A percentile compares a stretch with the other conserved stretches of the same genome.
Conservation (phyloP, 352 stramenopile genomes). For the Phytophthora tentaculata region DNA sequence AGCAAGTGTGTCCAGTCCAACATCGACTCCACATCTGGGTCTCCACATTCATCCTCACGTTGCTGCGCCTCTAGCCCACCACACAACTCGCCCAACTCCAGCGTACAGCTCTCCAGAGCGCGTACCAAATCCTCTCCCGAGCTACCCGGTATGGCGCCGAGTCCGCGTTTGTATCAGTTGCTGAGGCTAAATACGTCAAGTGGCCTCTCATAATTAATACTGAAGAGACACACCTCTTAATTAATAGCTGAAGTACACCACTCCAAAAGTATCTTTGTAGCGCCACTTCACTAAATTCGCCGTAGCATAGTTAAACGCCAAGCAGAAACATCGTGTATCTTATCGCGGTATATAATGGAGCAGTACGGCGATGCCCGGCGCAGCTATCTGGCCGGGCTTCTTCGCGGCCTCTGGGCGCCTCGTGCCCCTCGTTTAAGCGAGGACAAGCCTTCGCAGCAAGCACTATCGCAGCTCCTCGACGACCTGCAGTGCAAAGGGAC, state of each 20-base stretch:
- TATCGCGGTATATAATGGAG: constrained; percentile 30
- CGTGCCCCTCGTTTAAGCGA: constrained; percentile 40
- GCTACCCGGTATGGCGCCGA: background rate
- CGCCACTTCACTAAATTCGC: constrained; percentile 7
- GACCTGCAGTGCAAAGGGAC: constrained; percentile 61
- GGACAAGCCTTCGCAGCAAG: constrained; percentile 50
- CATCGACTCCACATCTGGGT: background rate
- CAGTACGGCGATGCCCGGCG: constrained; percentile 56
- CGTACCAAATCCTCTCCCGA: constrained; percentile 19
- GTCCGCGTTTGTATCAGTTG: constrained; percentile 8
- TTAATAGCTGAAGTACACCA: constrained; percentile 33
- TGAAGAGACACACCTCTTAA: constrained; percentile 22
- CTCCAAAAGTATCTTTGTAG: constrained; percentile 4
- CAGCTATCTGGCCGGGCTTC: constrained; percentile 63
- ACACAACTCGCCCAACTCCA: constrained; percentile 32
- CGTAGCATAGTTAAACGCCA: background rate
- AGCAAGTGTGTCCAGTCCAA: constrained; percentile 14
- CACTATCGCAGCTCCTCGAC: constrained; percentile 73
- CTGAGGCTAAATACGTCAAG: background rate
- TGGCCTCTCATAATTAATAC: background rate
- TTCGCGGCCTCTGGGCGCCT: constrained; percentile 68
- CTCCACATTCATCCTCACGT: constrained; percentile 10
- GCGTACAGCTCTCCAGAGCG: constrained; percentile 30
- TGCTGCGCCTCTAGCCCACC: constrained; percentile 27
- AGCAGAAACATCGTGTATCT: constrained; percentile 1